These are phyloP conservation scores for Aspergillus sp. DNA, from an alignment of 2,329 filamentous ascomycete species.

Conservation along the genomic window DNA sequence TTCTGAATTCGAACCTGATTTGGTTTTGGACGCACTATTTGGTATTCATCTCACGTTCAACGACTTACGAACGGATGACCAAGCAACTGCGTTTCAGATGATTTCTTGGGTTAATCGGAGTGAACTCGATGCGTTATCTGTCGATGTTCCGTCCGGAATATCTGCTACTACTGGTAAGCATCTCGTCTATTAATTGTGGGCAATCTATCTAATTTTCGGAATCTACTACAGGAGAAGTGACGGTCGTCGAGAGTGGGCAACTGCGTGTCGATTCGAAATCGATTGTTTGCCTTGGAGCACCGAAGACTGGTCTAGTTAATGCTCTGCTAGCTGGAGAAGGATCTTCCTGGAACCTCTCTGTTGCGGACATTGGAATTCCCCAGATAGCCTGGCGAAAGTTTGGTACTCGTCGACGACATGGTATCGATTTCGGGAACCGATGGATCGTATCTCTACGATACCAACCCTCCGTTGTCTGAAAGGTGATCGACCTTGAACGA, in stretches of 20 bases:
- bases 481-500: not conserved
- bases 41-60: slow-evolving; percentile 87
- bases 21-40: slow-evolving; percentile 86
- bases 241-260: slow-evolving; percentile 68
- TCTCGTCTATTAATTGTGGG: slow-evolving; percentile 36
- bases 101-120: slow-evolving; percentile 93
- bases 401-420: slow-evolving; percentile 75
- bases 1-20: slow-evolving; percentile 67
- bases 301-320: slow-evolving; percentile 79
- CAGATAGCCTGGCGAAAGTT: slow-evolving; percentile 83
- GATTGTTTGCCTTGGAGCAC: slow-evolving; percentile 81
- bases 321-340: slow-evolving; percentile 66
- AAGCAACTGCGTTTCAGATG: slow-evolving; percentile 80
- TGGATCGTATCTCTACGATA: slow-evolving; percentile 76
- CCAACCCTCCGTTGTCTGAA: slow-evolving; percentile 30
- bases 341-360: slow-evolving; percentile 69
- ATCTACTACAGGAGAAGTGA: slow-evolving; percentile 47
- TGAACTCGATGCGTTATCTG: slow-evolving; percentile 75
- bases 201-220: not conserved
- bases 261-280: slow-evolving; percentile 80
- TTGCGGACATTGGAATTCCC: slow-evolving; percentile 84
- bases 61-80: slow-evolving; percentile 77
- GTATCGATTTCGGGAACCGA: slow-evolving; percentile 81
- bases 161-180: slow-evolving; percentile 73
- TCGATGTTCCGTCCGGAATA: slow-evolving; percentile 90